Evolutionary conservation across 805 yeast genomes (phyloP), one percentile per base, ranked within the genome.

Genomic region (Saccharomycopsis schoenii): DNA sequence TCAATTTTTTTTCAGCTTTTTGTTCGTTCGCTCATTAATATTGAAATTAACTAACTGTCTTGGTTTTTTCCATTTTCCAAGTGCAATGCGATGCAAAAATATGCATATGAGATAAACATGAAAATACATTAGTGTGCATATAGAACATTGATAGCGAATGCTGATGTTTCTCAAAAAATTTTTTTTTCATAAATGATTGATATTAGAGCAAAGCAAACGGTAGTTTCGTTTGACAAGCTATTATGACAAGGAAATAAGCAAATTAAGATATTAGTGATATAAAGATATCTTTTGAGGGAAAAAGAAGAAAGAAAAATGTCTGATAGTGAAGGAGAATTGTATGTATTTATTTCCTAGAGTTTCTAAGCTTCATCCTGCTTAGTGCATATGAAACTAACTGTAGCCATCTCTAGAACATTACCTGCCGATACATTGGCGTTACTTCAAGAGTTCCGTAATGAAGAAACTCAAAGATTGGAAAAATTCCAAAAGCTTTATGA

Each of bases 381-480:
- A 21, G 36, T 6, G 29, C 15, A 55, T 36, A 40, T 37, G 10
- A 37, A 4, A n/a, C 57, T 14, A 24, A 21, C 41, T 34, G 42
- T 36, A 55, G 19, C 57, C 47, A 19, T 8, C 3, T 39, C 21
- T 41, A 56, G 58, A 37, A 54, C 56, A 1, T 73, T 82, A 37
- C 77, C 84, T 3, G 76, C 83, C 1, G 72, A 75, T 62, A 77
- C 86, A 6, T 68, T 81, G 34, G 83, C 84, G 5, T 82, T 83
- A 4, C 69, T 82, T 47, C 83, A 80, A 65, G 87, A 85, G 68
- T 91, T 90, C 68, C 80, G 77, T 66, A 72, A 73, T 51, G 90
- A 91, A 68, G 89, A 90, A 68, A 70, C 76, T 25, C 76, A 77
- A 55, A 78, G 87, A 65, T 70, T 75, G 17, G 80, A 82, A 61